Percentiles rank a stretch among this genome's conserved stretches.
Evolutionary conservation across 306 rosid species (phyloP).

Genomic region (Fragaria ananassa): DNA sequence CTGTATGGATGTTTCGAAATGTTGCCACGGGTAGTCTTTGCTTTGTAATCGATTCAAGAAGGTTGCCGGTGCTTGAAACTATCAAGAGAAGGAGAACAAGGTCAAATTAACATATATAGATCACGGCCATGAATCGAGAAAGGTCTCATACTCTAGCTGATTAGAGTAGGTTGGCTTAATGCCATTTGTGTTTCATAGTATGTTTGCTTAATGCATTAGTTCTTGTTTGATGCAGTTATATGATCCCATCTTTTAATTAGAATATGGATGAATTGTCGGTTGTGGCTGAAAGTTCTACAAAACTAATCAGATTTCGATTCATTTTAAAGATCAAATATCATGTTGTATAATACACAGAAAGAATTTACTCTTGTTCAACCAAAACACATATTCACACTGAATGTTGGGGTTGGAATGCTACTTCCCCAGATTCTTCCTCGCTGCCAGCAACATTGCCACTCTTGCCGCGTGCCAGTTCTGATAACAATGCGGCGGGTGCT

Average conservation of each 20-base stretch:
- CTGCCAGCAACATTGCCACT: not conserved
- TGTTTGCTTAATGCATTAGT: not conserved
- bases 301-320: not conserved
- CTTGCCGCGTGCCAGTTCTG: slow-evolving; percentile 38
- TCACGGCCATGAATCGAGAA: not conserved
- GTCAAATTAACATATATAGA: not conserved
- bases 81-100: not conserved
- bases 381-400: slow-evolving; percentile 28
- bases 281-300: not conserved
- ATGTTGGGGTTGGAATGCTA: not conserved
- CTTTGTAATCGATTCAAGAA: slow-evolving; percentile 3
- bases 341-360: not conserved
- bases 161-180: not conserved
- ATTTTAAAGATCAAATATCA: not conserved
- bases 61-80: not conserved
- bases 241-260: too few species aligned
- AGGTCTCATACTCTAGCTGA: not conserved
- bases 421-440: slow-evolving; percentile 16
- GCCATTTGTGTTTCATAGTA: not conserved
- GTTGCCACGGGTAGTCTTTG: not conserved
- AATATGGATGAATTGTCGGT: too few species aligned
- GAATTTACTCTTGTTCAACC: not conserved
- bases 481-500: slow-evolving; percentile 44
- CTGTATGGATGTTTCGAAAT: slow-evolving; percentile 13
- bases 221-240: not conserved